Conservation (phyloP, 176 grass and related monocot genomes). For the Puccinellia tenuiflora region DNA sequence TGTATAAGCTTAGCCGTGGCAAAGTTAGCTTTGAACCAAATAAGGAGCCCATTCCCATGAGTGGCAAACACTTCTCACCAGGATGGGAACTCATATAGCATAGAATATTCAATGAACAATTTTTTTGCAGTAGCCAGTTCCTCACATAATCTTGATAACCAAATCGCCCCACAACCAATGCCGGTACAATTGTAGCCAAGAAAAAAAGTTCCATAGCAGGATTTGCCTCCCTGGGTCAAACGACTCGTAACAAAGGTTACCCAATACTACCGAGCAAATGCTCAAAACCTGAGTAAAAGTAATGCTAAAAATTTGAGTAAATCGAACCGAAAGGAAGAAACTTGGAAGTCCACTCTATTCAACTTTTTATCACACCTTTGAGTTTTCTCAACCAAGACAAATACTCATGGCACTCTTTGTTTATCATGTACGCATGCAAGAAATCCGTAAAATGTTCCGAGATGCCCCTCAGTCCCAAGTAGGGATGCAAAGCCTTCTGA, state of each 20-base stretch:
- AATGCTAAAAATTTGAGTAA: background rate
- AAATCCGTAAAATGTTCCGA: constrained; percentile 24
- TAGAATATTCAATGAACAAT: background rate
- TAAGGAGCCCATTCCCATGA: too few species aligned
- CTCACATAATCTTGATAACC: background rate
- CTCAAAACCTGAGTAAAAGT: background rate
- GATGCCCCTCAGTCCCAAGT: constrained; percentile 34
- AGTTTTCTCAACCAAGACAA: constrained; percentile 41
- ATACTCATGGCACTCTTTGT: constrained; percentile 41
- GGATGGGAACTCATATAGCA: background rate
- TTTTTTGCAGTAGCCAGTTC: background rate
- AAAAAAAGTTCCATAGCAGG: background rate
- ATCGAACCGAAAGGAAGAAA: background rate
- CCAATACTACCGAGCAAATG: background rate
- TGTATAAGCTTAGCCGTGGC: background rate
- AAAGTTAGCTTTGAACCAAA: too few species aligned
- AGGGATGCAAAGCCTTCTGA: constrained; percentile 29
- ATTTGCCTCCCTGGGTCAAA: background rate
- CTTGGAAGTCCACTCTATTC: background rate
- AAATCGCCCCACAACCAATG: background rate
- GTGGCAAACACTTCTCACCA: background rate
- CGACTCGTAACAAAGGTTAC: background rate
- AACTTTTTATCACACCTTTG: constrained; percentile 26
- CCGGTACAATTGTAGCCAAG: background rate
- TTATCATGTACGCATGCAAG: constrained; percentile 47